Conservation (phyloP, 805 yeast genomes). For the Barnettozyma sucrosica region DNA sequence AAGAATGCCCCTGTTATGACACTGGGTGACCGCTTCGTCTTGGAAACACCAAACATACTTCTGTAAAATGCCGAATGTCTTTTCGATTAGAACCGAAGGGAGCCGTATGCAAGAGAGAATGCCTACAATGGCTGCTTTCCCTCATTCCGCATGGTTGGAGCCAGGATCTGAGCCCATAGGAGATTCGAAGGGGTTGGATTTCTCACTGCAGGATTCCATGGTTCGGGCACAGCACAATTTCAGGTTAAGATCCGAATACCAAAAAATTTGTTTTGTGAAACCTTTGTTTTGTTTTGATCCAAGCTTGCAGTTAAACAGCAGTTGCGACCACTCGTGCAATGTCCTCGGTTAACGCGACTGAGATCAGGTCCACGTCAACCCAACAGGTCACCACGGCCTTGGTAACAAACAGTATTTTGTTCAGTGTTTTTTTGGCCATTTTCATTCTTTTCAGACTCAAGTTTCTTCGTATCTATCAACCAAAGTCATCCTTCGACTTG, state of each 20-base stretch:
- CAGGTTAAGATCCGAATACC: too few species aligned
- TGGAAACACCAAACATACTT: too few species aligned
- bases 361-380: conserved; percentile 46
- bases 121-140: too few species aligned
- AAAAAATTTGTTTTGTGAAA: neutral
- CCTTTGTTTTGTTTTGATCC: neutral
- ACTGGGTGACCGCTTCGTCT: too few species aligned
- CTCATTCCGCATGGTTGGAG: too few species aligned
- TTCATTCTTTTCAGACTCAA: conserved; percentile 63
- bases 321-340: neutral
- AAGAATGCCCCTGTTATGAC: too few species aligned
- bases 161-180: too few species aligned
- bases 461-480: conserved; percentile 74
- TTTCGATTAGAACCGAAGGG: too few species aligned
- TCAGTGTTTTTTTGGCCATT: conserved; percentile 50
- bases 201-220: neutral
- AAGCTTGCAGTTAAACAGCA: neutral
- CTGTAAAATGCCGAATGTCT: too few species aligned
- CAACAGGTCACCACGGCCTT: conserved; percentile 70
- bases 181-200: neutral
- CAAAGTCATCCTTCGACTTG: conserved; percentile 63
- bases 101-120: too few species aligned
- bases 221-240: neutral
- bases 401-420: conserved; percentile 60
- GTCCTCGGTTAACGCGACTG: neutral